A percentile compares a stretch with the other conserved stretches of the same genome.
phyloP scores from a whole-genome alignment of 768 basidiomycete genomes.

The Tricholoma matsutake region DNA sequence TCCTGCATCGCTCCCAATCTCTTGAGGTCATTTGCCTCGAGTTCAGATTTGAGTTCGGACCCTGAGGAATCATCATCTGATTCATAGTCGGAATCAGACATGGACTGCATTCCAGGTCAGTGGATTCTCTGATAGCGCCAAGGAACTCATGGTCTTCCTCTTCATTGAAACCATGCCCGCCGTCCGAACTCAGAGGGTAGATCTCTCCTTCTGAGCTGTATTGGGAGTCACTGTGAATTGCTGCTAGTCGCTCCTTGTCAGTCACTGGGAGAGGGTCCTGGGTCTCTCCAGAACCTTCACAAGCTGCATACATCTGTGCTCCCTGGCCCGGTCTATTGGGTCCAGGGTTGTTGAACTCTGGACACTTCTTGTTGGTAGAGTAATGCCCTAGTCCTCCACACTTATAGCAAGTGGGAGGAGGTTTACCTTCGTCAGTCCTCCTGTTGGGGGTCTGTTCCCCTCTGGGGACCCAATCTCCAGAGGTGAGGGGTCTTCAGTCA shows the following conservation, averaged over 20 bases:
- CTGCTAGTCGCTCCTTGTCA: neutral
- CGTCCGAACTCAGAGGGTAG: too few relatives aligned
- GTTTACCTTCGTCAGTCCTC: too few relatives aligned
- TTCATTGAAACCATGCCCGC: too few relatives aligned
- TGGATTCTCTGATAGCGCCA: neutral
- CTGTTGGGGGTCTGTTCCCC: neutral
- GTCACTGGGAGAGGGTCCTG: neutral
- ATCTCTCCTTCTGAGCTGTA: neutral
- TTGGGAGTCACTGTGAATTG: too few relatives aligned
- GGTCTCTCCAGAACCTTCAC: neutral
- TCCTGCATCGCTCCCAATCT: neutral
- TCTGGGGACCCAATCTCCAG: neutral
- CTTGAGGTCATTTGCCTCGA: neutral
- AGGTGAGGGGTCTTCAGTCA: neutral
- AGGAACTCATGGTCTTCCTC: neutral
- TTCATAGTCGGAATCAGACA: too few relatives aligned
- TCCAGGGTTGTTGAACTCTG: neutral
- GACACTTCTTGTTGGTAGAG: too few relatives aligned
- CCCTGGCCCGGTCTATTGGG: neutral
- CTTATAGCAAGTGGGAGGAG: too few relatives aligned
- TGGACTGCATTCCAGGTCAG: neutral
- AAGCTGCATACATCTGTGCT: neutral
- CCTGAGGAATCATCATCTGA: neutral
- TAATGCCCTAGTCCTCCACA: too few relatives aligned
- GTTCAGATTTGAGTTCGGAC: neutral